Base-by-base conservation (phyloP, 345 rosid genomes). In the Citrus sp. region DNA sequence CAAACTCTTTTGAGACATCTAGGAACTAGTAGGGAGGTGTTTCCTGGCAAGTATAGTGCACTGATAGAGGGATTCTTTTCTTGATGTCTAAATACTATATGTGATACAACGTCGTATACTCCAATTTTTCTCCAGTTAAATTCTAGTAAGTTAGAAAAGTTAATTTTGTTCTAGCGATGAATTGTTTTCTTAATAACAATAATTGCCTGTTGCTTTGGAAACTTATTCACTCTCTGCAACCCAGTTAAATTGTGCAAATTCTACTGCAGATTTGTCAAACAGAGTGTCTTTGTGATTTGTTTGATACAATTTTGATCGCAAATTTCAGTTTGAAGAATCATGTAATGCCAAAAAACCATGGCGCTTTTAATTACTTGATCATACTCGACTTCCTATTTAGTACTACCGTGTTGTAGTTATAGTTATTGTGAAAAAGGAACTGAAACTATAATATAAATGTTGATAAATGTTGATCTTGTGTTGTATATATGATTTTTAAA, bases 271-370 rank as follows among this genome's bases (percentile, higher is more conserved):
- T 28, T 2, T 25, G 6, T 62, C 16, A 8, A 21, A 61, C 35
- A 27, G 34, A 9, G 32, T n/a, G 56, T 16, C 21, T 22, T 0
- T 22, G 12, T 58, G 1, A n/a, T 7, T 58, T 8, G 14, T 21
- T 2, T 18, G n/a, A 7, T 22, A 25, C 19, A 61, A 0, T 3
- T 10, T 42, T 2, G 12, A 40, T 40, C 0, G 6, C 35, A 4
- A 34, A 0, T 34, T 34, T 0, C 0, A 34, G 35, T 34, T 34
- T 4, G 35, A 34, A 34, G 0, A 0, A 34, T 34, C 35, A 0
- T 34, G 35, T 34, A 32, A 32, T 32, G 1, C 5, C 35, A 4
- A 40, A 40, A 40, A 9, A 2, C 3, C 46, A 9, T 40, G 0
- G 9, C 28, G 0, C 13, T 9, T 9, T 8, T 9, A 40, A 0